Base-by-base conservation (phyloP, 2,329 filamentous ascomycete genomes). In the Trichophyton benhamiae region DNA sequence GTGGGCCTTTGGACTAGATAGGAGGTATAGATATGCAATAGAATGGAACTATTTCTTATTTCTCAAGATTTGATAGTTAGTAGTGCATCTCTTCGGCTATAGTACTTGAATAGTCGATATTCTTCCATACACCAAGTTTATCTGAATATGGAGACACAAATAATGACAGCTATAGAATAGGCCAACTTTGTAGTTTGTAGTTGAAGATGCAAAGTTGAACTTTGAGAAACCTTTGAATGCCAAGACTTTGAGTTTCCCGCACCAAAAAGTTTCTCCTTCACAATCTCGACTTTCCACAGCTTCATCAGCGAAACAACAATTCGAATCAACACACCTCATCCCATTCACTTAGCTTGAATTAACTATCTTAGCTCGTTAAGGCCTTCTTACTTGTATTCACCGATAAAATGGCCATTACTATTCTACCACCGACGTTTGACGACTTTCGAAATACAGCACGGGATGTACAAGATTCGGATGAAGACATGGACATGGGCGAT, bases 321-420 rank as follows among this genome's bases (percentile, higher is more conserved):
- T 9, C 8, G 15, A 13, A 42, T 42, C 38, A 44, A 17, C n/a
- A n/a, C 41, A 17, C 6, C 41, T n/a, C 15, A 44, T 44, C n/a
- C 1, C 3, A n/a, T 44, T 44, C n/a, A n/a, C 41, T 9, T 9
- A 20, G 20, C 20, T 20, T 20, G 20, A 20, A 20, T 20, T 20
- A 20, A 20, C 20, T 20, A 20, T 20, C 20, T 20, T 20, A 20
- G 20, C 20, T 20, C 20, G 20, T 20, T 20, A 20, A 20, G 20
- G 20, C 20, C 20, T 20, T 20, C 20, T 20, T 20, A 20, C 20
- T 20, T 20, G 20, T 20, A 20, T 20, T 6, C 9, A 25, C 20
- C 17, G 15, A 53, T 13, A 55, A 27, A 15, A 83, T 83, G 81
- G 76, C 79, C 27, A 78, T 83, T 66, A 78, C 79, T 11, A 82